Percentiles rank a stretch among this genome's conserved stretches.
Evolutionary conservation across 805 yeast genomes (phyloP).

Genomic region (Candida awuae): DNA sequence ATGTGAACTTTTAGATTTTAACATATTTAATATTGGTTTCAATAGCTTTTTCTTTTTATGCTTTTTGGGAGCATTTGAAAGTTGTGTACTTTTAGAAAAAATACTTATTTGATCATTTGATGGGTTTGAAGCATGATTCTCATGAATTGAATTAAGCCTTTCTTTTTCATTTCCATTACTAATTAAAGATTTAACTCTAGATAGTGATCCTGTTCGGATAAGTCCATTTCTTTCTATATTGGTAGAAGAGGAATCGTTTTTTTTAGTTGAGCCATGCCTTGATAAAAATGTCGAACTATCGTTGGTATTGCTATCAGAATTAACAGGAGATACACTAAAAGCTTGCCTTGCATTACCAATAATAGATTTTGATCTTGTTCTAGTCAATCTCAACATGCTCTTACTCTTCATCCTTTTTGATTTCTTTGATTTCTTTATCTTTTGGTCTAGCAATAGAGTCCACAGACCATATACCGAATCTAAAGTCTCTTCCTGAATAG

Average conservation of each 20-base stretch:
- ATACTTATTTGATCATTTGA: slow-evolving; percentile 2
- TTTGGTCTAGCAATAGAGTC: slow-evolving; percentile 55
- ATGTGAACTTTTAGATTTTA: slow-evolving; percentile 2
- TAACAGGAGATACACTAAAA: slow-evolving; percentile 13
- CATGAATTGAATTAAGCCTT: background rate
- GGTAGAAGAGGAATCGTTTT: background rate
- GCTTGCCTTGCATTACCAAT: slow-evolving; percentile 18
- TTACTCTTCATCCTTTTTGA: slow-evolving; percentile 19
- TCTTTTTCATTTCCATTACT: background rate
- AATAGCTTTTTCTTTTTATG: slow-evolving; percentile 1
- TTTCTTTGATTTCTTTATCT: slow-evolving; percentile 36
- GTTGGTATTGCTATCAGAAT: background rate
- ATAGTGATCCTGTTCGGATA: slow-evolving; percentile 9
- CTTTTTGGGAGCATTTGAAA: background rate
- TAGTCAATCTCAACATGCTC: slow-evolving; percentile 23
- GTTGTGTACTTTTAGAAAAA: slow-evolving; percentile 3
- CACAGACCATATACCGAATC: slow-evolving; percentile 72
- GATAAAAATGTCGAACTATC: background rate
- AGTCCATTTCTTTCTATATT: background rate
- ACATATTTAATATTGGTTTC: slow-evolving; percentile 8
- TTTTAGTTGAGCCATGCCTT: background rate
- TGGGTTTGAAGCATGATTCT: background rate
- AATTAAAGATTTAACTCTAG: too few species aligned
- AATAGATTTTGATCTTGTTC: slow-evolving; percentile 18
- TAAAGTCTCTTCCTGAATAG: slow-evolving; percentile 51